Base-by-base conservation (phyloP, 345 rosid genomes). In the Trapa incisa region DNA sequence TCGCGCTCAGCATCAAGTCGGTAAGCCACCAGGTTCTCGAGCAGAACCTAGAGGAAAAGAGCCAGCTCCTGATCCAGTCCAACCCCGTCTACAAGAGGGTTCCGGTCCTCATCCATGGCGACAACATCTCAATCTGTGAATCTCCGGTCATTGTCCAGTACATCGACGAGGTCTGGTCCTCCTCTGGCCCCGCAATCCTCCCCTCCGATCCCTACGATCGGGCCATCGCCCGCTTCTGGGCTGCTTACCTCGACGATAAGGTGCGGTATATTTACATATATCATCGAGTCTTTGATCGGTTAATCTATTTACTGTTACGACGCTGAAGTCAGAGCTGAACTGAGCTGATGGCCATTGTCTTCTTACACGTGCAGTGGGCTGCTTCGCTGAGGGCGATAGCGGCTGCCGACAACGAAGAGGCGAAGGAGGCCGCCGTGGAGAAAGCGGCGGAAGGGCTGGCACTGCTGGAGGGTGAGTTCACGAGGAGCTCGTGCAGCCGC, bases 31-130 rank as follows among this genome's bases (percentile, higher is more conserved):
- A 88, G 79, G 80, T 76, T 48, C 45, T 83, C 2, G 72, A 86
- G 74, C 91, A 88, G 80, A 79, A n/a, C 3, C 36, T 84, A 13
- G 76, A 75, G 7, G 17, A 66, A 12, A 91, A 91, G 69, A 86
- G 90, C 72, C 80, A 86, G 65, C 87, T 86, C 33, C 87, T 90
- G 48, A 74, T 91, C 47, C 67, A 85, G 68, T 85, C 86, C 1
- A 91, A 91, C 73, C 95, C 95, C 16, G 82, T 91, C 36, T 78
- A 88, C 80, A 86, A 88, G 82, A 90, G 88, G 79, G 71, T 90
- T 64, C 97, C 95, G 0, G 95, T 88, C 17, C 86, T 90, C 8
- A 77, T 90, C 68, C 95, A 90, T n/a, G 78, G 74, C 1, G 90
- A 76, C 6, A 79, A 75, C 37, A 22, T 22, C 29, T 77, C 85